These are phyloP conservation scores for Ogataea salicorniae DNA, from an alignment of 805 yeast species.

Conservation along the genomic window DNA sequence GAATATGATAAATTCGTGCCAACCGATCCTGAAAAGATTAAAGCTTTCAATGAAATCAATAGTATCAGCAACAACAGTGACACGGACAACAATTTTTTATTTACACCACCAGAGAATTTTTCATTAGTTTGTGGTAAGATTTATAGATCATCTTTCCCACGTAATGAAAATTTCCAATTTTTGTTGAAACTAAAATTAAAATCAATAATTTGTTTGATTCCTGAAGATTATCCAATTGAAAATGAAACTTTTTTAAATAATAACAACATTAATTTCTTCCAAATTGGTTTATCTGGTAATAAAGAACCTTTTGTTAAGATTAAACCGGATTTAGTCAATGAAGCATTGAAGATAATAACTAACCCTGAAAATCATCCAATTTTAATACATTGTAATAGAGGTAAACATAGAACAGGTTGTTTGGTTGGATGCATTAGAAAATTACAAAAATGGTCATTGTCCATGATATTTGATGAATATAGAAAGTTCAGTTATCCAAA, in stretches of 20 bases:
- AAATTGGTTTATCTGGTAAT: slow-evolving; percentile 91
- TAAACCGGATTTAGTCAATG: slow-evolving; percentile 59
- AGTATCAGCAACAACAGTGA: slow-evolving; percentile 1
- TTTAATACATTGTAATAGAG: slow-evolving; percentile 90
- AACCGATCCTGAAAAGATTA: slow-evolving; percentile 18
- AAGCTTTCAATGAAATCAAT: slow-evolving; percentile 9
- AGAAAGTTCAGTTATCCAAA: slow-evolving; percentile 93
- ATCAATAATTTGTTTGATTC: slow-evolving; percentile 76
- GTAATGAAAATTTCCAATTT: slow-evolving; percentile 74
- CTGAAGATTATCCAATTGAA: slow-evolving; percentile 85
- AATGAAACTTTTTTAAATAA: slow-evolving; percentile 58
- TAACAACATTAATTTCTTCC: slow-evolving; percentile 66
- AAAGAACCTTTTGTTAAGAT: slow-evolving; percentile 89
- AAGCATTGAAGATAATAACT: slow-evolving; percentile 74
- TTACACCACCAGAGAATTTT: slow-evolving; percentile 86
- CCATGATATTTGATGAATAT: slow-evolving; percentile 94
- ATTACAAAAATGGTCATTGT: slow-evolving; percentile 85
- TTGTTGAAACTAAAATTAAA: slow-evolving; percentile 57
- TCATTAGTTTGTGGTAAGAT: slow-evolving; percentile 74
- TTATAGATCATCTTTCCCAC: slow-evolving; percentile 87
- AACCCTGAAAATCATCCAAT: slow-evolving; percentile 89
- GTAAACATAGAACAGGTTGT: slow-evolving; percentile 96
- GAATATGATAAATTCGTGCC: slow-evolving; percentile 28
- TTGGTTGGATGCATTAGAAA: slow-evolving; percentile 87
- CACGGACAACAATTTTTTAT: background rate